A percentile compares a stretch with the other conserved stretches of the same genome.
These are phyloP conservation scores for Stenocarpella maydis DNA, from an alignment of 2,329 filamentous ascomycete genomes.

Conservation along the genomic window DNA sequence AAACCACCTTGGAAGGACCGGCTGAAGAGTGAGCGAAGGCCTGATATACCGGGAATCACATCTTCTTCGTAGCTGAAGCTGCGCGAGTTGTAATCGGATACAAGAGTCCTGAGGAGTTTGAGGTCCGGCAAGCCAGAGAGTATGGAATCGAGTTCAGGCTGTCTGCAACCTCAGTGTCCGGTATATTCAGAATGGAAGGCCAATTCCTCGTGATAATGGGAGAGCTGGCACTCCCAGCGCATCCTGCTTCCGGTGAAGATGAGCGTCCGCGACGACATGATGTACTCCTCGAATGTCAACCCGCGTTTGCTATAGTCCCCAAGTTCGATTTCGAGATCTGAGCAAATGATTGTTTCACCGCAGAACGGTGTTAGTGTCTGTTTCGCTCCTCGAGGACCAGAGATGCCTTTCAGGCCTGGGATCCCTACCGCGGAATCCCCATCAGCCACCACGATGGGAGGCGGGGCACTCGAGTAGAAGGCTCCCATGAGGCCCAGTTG, in stretches of 20 bases:
- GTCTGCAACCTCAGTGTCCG: too few relatives aligned
- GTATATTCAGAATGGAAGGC: background rate
- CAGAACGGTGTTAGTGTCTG: conserved; percentile 3
- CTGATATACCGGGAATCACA: conserved; percentile 30
- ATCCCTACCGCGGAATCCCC: background rate
- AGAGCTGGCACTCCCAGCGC: background rate
- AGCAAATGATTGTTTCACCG: background rate
- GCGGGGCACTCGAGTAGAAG: conserved; percentile 39
- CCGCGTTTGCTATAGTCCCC: background rate
- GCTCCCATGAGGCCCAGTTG: conserved; percentile 24
- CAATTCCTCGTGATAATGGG: background rate
- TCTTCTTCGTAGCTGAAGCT: conserved; percentile 35
- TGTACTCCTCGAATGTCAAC: conserved; percentile 22
- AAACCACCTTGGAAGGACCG: conserved; percentile 37
- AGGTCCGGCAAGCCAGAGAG: conserved; percentile 2
- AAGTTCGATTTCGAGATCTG: background rate
- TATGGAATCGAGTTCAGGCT: background rate
- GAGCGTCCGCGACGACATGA: background rate
- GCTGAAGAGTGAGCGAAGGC: conserved; percentile 23
- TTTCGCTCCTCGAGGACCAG: background rate
- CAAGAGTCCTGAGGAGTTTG: background rate
- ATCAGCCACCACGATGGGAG: conserved; percentile 37
- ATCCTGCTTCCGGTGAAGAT: background rate
- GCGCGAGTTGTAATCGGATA: background rate
- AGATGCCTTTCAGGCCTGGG: background rate